These are phyloP conservation scores for Fomitopsis betulina DNA, from an alignment of 1,284 basidiomycete genomes.

Conservation along the genomic window DNA sequence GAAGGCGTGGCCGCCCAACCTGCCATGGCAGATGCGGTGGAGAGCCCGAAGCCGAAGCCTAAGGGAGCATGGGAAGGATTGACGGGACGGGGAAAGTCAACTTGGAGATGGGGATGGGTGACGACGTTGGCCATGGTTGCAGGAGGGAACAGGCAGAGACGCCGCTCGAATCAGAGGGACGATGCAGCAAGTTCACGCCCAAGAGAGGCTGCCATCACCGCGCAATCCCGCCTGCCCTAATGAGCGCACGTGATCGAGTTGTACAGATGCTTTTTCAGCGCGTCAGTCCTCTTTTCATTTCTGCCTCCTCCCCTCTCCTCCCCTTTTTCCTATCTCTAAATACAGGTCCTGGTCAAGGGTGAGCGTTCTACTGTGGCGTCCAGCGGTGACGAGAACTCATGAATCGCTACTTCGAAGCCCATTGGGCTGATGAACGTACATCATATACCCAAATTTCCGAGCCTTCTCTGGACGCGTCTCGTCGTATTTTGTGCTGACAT, in stretches of 20 bases:
- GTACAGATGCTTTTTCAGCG: slow-evolving; percentile 2
- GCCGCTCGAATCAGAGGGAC: slow-evolving; percentile 4
- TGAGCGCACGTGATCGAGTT: slow-evolving; percentile 1
- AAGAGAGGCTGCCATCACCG: slow-evolving; percentile 8
- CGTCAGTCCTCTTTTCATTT: slow-evolving; percentile 1
- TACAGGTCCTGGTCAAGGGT: slow-evolving; percentile 13
- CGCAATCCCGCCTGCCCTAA: slow-evolving; percentile 35
- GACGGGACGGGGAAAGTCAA: slow-evolving; percentile 62
- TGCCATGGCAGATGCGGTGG: slow-evolving; percentile 34
- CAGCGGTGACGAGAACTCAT: slow-evolving; percentile 55
- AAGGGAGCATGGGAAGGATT: slow-evolving; percentile 60
- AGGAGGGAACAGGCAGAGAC: slow-evolving; percentile 14
- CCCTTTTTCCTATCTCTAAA: background rate
- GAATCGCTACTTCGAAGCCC: slow-evolving; percentile 85
- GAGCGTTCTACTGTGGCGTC: slow-evolving; percentile 23
- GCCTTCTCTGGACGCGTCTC: slow-evolving; percentile 20
- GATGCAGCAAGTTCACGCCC: slow-evolving; percentile 26
- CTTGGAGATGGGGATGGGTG: slow-evolving; percentile 44
- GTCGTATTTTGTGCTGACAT: background rate
- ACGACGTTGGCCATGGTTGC: slow-evolving; percentile 67
- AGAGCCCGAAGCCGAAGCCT: slow-evolving; percentile 67
- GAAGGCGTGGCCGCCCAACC: slow-evolving; percentile 29
- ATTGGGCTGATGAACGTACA: slow-evolving; percentile 55
- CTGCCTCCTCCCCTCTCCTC: slow-evolving; percentile 8
- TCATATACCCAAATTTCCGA: slow-evolving; percentile 90